Conservation (phyloP, 2,329 filamentous ascomycete genomes). For the Pyrenophora graminea region DNA sequence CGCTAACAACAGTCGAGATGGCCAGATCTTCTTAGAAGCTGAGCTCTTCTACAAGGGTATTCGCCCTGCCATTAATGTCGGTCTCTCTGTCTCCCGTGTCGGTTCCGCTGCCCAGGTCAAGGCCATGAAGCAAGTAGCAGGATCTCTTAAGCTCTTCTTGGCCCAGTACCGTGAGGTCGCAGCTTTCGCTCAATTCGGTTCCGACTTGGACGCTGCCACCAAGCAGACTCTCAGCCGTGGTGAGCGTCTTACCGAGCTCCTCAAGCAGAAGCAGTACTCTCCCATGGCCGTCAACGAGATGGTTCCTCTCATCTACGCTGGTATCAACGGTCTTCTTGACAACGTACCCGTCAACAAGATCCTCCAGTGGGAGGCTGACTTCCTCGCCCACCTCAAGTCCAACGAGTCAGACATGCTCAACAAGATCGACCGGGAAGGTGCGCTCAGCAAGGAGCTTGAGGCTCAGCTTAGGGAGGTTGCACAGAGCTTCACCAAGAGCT, state of each 20-base stretch:
- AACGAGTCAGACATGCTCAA: slow-evolving; percentile 84
- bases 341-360: slow-evolving; percentile 87
- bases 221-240: slow-evolving; percentile 98
- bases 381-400: slow-evolving; percentile 87
- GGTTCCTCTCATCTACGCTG: slow-evolving; percentile 98
- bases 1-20: slow-evolving; percentile 53
- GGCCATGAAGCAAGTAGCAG: slow-evolving; percentile 99
- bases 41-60: slow-evolving; percentile 99
- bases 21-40: slow-evolving; percentile 99
- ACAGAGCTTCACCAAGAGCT: slow-evolving; percentile 88
- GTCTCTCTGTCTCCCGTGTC: slow-evolving; percentile 99
- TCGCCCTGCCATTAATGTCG: slow-evolving; percentile 99
- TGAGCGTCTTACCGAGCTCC: slow-evolving; percentile 97
- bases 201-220: slow-evolving; percentile 96
- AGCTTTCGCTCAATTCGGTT: slow-evolving; percentile 99
- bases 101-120: slow-evolving; percentile 99
- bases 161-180: slow-evolving; percentile 99
- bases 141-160: slow-evolving; percentile 99
- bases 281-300: slow-evolving; percentile 99
- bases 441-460: slow-evolving; percentile 93
- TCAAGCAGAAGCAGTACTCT: slow-evolving; percentile 99
- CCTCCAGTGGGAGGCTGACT: slow-evolving; percentile 90
- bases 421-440: slow-evolving; percentile 93
- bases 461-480: slow-evolving; percentile 78
- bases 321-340: slow-evolving; percentile 98